Percentiles rank a stretch among this genome's conserved stretches.
phyloP scores from a whole-genome alignment of 768 basidiomycete species.

The Boletus bicolor region DNA sequence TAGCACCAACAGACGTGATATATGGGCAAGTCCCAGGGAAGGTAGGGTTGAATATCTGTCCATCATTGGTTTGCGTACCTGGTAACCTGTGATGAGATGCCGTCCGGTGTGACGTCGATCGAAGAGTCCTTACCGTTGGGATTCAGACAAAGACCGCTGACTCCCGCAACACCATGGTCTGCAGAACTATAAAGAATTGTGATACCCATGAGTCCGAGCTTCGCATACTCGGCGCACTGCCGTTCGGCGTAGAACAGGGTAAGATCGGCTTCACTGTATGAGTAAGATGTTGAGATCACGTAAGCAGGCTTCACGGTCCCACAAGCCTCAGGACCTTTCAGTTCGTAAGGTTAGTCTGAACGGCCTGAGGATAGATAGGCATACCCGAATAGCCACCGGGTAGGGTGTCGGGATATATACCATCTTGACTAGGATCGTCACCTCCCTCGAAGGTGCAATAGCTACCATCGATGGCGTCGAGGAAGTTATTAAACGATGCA shows the following conservation, averaged over 20 bases:
- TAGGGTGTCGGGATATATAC: slow-evolving; percentile 24
- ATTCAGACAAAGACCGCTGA: slow-evolving; percentile 30
- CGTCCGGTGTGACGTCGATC: neutral
- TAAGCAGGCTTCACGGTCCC: slow-evolving; percentile 37
- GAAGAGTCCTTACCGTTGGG: slow-evolving; percentile 16
- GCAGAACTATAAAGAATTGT: slow-evolving; percentile 35
- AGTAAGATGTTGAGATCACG: slow-evolving; percentile 46
- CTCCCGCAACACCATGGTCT: slow-evolving; percentile 34
- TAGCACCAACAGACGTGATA: slow-evolving; percentile 48
- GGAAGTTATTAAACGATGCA: slow-evolving; percentile 37
- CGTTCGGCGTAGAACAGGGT: slow-evolving; percentile 35
- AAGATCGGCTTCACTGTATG: slow-evolving; percentile 34
- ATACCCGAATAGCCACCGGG: slow-evolving; percentile 21
- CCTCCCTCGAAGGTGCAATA: slow-evolving; percentile 39
- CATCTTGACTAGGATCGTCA: slow-evolving; percentile 30
- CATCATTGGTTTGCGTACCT: slow-evolving; percentile 41
- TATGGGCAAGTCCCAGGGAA: slow-evolving; percentile 51
- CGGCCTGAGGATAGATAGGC: neutral
- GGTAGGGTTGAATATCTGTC: slow-evolving; percentile 49
- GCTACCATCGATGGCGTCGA: slow-evolving; percentile 37
- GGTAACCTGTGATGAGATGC: neutral
- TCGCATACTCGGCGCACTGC: slow-evolving; percentile 48
- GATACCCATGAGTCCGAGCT: slow-evolving; percentile 38
- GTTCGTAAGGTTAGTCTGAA: neutral
- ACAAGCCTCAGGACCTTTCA: slow-evolving; percentile 28